Conservation (phyloP, 805 yeast genomes). For the Zygosaccharomyces bailii region DNA sequence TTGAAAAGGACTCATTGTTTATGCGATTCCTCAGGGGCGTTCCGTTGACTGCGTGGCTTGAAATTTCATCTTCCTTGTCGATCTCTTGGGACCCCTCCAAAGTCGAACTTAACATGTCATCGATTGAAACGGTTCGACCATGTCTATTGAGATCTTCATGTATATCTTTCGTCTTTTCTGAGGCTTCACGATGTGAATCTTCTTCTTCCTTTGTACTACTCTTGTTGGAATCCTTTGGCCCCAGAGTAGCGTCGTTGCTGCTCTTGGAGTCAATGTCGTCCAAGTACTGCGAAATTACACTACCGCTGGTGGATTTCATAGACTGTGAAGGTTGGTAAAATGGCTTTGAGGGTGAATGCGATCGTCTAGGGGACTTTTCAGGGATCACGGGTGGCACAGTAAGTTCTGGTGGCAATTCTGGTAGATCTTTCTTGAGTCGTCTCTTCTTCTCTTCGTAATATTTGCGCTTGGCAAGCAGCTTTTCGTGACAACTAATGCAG, state of each 20-base stretch:
- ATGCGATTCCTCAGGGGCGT: slow-evolving; percentile 26
- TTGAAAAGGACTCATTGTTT: slow-evolving; percentile 14
- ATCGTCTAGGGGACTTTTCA: slow-evolving; percentile 23
- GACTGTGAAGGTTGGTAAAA: slow-evolving; percentile 3
- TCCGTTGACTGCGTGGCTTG: slow-evolving; percentile 17
- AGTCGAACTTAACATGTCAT: slow-evolving; percentile 26
- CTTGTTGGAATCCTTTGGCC: neutral
- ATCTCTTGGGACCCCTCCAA: slow-evolving; percentile 12
- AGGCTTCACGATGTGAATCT: neutral
- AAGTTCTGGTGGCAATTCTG: slow-evolving; percentile 16
- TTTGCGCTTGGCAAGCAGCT: slow-evolving; percentile 70
- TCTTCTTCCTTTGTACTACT: neutral
- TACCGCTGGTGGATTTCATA: slow-evolving; percentile 19
- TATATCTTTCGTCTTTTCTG: neutral
- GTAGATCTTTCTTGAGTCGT: slow-evolving; percentile 28
- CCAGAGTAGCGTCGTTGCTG: slow-evolving; percentile 7
- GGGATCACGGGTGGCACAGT: slow-evolving; percentile 17
- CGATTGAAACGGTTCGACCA: slow-evolving; percentile 23
- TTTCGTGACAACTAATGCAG: slow-evolving; percentile 90
- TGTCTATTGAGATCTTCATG: slow-evolving; percentile 8
- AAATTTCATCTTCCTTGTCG: slow-evolving; percentile 3
- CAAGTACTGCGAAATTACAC: slow-evolving; percentile 27
- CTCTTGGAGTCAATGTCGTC: slow-evolving; percentile 17
- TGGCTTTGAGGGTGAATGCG: slow-evolving; percentile 20
- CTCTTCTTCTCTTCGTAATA: slow-evolving; percentile 38